A percentile compares a stretch with the other conserved stretches of the same genome.
Evolutionary conservation across 768 basidiomycete genomes (phyloP).

Genomic region (Russula compacta): DNA sequence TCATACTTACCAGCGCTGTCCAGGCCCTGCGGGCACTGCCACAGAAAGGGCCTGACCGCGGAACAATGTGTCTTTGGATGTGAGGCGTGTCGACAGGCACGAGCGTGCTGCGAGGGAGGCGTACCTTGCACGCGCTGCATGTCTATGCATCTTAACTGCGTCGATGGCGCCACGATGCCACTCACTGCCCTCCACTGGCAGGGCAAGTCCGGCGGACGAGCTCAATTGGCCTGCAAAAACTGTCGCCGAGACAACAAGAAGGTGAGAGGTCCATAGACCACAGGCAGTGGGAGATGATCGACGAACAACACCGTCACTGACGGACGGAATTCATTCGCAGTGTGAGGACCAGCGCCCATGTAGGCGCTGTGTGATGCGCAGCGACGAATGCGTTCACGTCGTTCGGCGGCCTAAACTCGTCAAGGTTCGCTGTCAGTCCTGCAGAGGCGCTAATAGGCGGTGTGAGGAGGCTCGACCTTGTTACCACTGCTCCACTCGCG

Average conservation of each 20-base stretch:
- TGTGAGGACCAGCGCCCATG: slow-evolving; percentile 59
- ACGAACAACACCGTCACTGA: not conserved
- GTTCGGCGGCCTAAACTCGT: slow-evolving; percentile 48
- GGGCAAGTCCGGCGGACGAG: slow-evolving; percentile 36
- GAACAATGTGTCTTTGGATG: slow-evolving; percentile 56
- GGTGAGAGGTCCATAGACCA: slow-evolving; percentile 26
- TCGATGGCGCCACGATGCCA: slow-evolving; percentile 31
- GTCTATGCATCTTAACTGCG: slow-evolving; percentile 35
- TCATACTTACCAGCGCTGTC: not conserved
- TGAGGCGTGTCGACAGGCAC: slow-evolving; percentile 46
- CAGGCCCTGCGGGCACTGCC: slow-evolving; percentile 52
- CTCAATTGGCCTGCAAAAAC: slow-evolving; percentile 49
- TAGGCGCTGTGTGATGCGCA: slow-evolving; percentile 45
- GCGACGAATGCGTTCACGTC: slow-evolving; percentile 48
- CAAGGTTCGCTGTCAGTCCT: slow-evolving; percentile 51
- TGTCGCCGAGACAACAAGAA: slow-evolving; percentile 62
- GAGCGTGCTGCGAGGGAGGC: slow-evolving; percentile 35
- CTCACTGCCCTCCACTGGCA: slow-evolving; percentile 16
- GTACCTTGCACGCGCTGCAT: slow-evolving; percentile 31
- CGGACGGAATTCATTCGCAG: slow-evolving; percentile 25
- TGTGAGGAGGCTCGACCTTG: slow-evolving; percentile 56
- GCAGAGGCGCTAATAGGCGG: slow-evolving; percentile 44
- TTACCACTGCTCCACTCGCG: slow-evolving; percentile 38
- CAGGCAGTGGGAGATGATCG: not conserved
- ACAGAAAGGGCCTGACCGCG: slow-evolving; percentile 42